phyloP scores from a whole-genome alignment of 1,139 yeast genomes.

The Suhomyces atakaporum region DNA sequence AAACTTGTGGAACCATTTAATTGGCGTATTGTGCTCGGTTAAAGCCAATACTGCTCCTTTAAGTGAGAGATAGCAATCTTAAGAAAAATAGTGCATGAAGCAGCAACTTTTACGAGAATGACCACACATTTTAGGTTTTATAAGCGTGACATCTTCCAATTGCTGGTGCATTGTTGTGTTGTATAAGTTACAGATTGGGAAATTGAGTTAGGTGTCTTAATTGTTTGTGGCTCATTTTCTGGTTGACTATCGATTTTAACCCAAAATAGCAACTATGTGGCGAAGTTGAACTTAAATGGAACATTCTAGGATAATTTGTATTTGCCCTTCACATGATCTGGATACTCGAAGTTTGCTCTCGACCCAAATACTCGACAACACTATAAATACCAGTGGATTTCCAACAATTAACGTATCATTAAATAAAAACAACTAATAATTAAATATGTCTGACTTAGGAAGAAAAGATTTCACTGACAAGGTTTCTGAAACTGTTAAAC shows the following conservation, averaged over 20 bases:
- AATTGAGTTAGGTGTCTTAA: not conserved
- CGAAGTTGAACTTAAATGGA: not conserved
- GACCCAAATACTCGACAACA: not conserved
- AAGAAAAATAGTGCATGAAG: constrained; percentile 1
- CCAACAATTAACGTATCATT: not conserved
- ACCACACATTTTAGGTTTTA: not conserved
- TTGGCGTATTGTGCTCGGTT: not conserved
- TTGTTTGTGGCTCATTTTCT: not conserved
- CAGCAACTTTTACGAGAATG: constrained; percentile 1
- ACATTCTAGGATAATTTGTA: not conserved
- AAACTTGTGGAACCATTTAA: not conserved
- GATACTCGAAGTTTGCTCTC: not conserved
- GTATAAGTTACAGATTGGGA: not conserved
- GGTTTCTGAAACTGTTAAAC: constrained; percentile 65
- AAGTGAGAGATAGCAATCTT: constrained; percentile 1
- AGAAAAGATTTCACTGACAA: constrained; percentile 78
- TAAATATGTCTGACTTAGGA: constrained; percentile 70
- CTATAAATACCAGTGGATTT: constrained; percentile 3
- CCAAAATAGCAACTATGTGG: constrained; percentile 2
- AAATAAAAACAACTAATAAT: not conserved
- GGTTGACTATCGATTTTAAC: not conserved
- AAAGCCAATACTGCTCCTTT: not conserved
- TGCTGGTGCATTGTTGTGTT: not conserved
- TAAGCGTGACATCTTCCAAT: not conserved
- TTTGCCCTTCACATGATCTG: not conserved